A percentile compares a stretch with the other conserved stretches of the same genome.
These are phyloP conservation scores for Paulinella micropora DNA, from an alignment of 78 protist species.

Conservation along the genomic window DNA sequence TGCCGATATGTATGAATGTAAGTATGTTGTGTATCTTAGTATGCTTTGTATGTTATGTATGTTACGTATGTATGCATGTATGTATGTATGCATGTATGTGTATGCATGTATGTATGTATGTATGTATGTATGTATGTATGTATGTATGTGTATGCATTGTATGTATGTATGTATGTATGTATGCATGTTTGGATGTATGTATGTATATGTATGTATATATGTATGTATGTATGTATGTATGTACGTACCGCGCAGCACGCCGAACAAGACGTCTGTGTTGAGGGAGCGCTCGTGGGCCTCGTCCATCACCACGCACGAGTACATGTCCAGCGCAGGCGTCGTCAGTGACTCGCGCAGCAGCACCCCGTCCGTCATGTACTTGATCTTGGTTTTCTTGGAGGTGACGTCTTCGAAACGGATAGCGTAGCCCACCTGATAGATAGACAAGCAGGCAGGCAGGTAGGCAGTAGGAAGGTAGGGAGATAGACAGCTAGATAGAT, in stretches of 20 bases:
- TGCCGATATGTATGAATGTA: neutral
- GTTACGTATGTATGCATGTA: neutral
- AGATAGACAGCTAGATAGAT: neutral
- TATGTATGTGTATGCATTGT: neutral
- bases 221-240: neutral
- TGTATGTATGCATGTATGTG: neutral
- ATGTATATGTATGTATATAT: neutral
- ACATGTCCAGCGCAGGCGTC: slow-evolving; percentile 37
- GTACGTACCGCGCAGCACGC: neutral
- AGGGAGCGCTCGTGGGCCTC: slow-evolving; percentile 90
- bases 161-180: neutral
- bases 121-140: neutral
- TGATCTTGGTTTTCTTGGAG: slow-evolving; percentile 68
- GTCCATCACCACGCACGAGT: slow-evolving; percentile 75
- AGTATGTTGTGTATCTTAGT: too few species aligned
- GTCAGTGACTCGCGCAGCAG: slow-evolving; percentile 65
- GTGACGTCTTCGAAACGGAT: slow-evolving; percentile 94
- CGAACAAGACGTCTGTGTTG: slow-evolving; percentile 7
- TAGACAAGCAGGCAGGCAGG: too few species aligned
- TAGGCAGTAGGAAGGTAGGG: neutral
- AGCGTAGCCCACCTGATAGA: too few species aligned
- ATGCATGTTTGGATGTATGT: neutral
- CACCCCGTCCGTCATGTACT: slow-evolving; percentile 88
- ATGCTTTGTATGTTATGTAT: too few species aligned
- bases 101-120: neutral